These are phyloP conservation scores for Diplodia sapinea DNA, from an alignment of 2,329 filamentous ascomycete species.

Conservation along the genomic window DNA sequence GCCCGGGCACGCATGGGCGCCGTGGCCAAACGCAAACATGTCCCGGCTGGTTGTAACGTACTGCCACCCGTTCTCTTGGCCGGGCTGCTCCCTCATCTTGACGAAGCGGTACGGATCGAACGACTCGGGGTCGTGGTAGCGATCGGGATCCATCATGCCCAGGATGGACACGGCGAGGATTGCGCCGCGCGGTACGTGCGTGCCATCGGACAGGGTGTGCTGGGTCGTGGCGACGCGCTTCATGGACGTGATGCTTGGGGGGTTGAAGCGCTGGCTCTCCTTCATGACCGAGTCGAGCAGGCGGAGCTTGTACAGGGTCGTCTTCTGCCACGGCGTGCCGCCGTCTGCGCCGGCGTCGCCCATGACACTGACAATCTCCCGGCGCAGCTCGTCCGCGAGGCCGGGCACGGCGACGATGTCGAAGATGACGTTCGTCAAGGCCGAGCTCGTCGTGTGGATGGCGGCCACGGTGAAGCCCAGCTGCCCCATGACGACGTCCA, in stretches of 20 bases:
- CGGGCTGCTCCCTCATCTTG: constrained; percentile 29
- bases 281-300: constrained; percentile 45
- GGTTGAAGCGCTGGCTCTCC: constrained; percentile 42
- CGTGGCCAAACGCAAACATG: neutral
- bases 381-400: constrained; percentile 37
- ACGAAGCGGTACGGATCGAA: constrained; percentile 31
- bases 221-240: constrained; percentile 37
- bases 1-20: neutral
- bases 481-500: constrained; percentile 31
- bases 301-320: constrained; percentile 39
- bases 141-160: neutral
- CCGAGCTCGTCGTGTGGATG: constrained; percentile 44
- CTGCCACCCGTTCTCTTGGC: constrained; percentile 29
- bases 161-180: neutral
- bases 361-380: constrained; percentile 39
- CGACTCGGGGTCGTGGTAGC: neutral
- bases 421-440: constrained; percentile 47
- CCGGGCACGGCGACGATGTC: constrained; percentile 38
- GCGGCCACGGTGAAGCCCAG: constrained; percentile 33
- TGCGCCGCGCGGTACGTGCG: constrained; percentile 36
- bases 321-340: constrained; percentile 35
- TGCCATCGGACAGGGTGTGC: constrained; percentile 40
- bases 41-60: neutral
- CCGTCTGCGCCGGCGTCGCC: constrained; percentile 39
- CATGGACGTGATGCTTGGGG: constrained; percentile 36